Conservation (phyloP, 352 stramenopile species). For the Elongisporangium undulatum region DNA sequence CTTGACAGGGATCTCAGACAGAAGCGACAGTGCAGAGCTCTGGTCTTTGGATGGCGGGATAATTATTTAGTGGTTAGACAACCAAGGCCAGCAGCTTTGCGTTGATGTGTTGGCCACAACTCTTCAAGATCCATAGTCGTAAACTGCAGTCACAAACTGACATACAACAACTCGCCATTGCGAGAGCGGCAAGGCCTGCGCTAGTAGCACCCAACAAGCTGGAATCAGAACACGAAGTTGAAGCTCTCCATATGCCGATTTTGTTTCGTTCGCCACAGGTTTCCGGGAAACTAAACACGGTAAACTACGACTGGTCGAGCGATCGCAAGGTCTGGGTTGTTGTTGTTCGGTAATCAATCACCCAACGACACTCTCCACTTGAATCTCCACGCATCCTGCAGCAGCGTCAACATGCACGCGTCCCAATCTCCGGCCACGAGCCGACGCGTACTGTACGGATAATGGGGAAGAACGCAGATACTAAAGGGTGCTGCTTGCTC, state of each 20-base stretch:
- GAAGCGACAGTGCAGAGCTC: not conserved
- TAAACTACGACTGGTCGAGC: not conserved
- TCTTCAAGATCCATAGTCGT: not conserved
- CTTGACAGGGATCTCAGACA: not conserved
- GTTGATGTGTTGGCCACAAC: not conserved
- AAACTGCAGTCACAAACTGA: not conserved
- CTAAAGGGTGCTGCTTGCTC: too few relatives aligned
- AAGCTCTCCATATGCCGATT: not conserved
- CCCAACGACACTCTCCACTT: not conserved
- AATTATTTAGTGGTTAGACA: not conserved
- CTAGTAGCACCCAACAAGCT: too few relatives aligned
- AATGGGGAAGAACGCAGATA: too few relatives aligned
- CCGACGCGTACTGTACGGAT: too few relatives aligned
- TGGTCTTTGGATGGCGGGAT: too few relatives aligned
- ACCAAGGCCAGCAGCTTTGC: not conserved
- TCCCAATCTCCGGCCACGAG: too few relatives aligned
- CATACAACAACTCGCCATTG: not conserved
- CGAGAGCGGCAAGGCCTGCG: too few relatives aligned
- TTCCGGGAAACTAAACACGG: not conserved
- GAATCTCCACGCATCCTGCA: too few relatives aligned
- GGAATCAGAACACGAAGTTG: not conserved
- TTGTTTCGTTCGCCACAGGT: not conserved
- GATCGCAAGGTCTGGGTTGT: not conserved
- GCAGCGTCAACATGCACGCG: too few relatives aligned
- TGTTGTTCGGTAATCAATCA: not conserved